phyloP scores from a whole-genome alignment of 257 asterid genomes.

The Jasminum sambac region DNA sequence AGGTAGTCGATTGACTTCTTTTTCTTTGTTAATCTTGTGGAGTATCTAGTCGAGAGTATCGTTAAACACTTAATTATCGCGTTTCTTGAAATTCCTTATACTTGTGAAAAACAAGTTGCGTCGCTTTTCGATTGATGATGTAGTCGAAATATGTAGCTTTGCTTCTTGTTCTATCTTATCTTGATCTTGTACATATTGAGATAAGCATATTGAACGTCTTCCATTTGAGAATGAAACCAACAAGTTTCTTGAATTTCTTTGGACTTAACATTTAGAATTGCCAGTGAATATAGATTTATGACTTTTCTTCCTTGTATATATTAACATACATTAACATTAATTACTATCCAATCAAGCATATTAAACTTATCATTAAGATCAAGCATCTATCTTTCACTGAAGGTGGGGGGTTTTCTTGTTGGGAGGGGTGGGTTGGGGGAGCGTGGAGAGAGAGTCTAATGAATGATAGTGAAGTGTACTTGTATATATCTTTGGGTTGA shows the following conservation, averaged over 20 bases:
- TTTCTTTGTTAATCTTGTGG: neutral
- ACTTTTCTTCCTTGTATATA: no score
- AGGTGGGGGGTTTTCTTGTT: no score
- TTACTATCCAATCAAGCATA: neutral
- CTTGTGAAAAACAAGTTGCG: neutral
- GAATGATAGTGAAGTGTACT: slow-evolving; percentile 35
- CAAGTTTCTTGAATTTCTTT: neutral
- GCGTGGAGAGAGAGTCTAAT: neutral
- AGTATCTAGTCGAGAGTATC: neutral
- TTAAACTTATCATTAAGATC: no score
- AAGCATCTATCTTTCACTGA: no score
- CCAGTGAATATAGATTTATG: no score
- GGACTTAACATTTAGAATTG: neutral
- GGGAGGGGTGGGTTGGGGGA: no score
- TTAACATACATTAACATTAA: no score
- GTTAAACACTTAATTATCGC: neutral
- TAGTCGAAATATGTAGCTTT: slow-evolving; percentile 13
- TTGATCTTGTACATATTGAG: neutral
- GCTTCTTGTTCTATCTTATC: neutral
- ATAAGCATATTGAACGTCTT: neutral
- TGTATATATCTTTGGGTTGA: slow-evolving; percentile 55
- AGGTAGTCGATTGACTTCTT: neutral
- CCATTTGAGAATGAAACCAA: neutral
- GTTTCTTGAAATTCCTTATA: neutral
- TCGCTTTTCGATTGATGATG: slow-evolving; percentile 9